These are phyloP conservation scores for Corniculantispora saksenae DNA, from an alignment of 2,329 filamentous ascomycete species.

Conservation along the genomic window DNA sequence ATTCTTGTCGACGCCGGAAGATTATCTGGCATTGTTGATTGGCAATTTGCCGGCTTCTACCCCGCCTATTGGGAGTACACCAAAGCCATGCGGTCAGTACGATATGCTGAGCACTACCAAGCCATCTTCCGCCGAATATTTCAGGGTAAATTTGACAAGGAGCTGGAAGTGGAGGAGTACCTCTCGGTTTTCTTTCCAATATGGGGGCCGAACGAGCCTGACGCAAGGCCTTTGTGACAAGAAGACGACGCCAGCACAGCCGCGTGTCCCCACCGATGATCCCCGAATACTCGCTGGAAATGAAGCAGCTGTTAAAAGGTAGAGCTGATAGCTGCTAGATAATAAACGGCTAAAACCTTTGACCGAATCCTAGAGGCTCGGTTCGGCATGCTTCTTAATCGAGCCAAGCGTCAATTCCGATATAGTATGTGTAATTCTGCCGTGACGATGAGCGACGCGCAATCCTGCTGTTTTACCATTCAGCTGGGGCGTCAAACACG, in stretches of 20 bases:
- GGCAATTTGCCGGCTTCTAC: conserved; percentile 50
- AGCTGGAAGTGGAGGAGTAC: conserved; percentile 2
- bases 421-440: not conserved
- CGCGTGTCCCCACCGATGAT: not conserved
- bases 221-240: not conserved
- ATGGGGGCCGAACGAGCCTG: not conserved
- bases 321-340: too few relatives aligned
- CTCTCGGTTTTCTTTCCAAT: not conserved
- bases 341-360: too few relatives aligned
- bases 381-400: not conserved
- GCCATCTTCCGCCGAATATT: not conserved
- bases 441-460: not conserved
- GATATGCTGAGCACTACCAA: conserved; percentile 1
- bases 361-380: too few relatives aligned
- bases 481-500: too few relatives aligned
- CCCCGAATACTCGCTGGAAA: not conserved
- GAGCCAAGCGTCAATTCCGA: not conserved
- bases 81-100: conserved; percentile 26
- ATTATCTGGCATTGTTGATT: conserved; percentile 47
- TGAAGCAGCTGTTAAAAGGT: too few relatives aligned
- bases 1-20: conserved; percentile 29
- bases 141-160: not conserved
- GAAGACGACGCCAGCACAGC: not conserved
- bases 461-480: not conserved
- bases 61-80: conserved; percentile 44